Evolutionary conservation across 768 basidiomycete genomes (phyloP).

Genomic region (Mycena rosella): DNA sequence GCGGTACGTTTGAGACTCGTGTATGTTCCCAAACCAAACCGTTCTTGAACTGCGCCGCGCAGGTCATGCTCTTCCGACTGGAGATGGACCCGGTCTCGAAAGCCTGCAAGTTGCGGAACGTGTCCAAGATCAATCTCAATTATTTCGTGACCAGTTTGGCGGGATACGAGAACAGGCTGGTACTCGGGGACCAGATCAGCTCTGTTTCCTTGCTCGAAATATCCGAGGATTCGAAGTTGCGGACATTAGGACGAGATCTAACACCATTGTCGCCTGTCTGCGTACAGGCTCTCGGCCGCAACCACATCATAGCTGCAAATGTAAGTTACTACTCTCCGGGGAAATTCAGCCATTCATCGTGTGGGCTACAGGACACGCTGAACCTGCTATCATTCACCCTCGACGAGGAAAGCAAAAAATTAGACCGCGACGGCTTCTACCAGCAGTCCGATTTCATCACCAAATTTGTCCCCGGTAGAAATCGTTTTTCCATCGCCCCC

Average conservation of each 20-base stretch:
- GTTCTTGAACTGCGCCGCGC: conserved; percentile 2
- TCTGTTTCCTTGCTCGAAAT: conserved; percentile 81
- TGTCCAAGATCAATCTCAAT: conserved; percentile 83
- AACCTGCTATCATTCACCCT: conserved; percentile 77
- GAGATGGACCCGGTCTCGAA: conserved; percentile 50
- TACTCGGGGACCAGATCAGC: conserved; percentile 85
- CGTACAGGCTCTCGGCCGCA: conserved; percentile 68
- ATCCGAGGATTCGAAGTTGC: conserved; percentile 52
- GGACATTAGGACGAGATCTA: conserved; percentile 78
- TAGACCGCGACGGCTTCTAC: conserved; percentile 76
- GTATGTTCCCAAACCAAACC: conserved; percentile 10
- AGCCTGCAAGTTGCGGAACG: conserved; percentile 53
- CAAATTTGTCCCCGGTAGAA: conserved; percentile 75
- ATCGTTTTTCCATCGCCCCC: neutral
- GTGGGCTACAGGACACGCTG: conserved; percentile 64
- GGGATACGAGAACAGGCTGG: conserved; percentile 63
- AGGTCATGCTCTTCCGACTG: conserved; percentile 65
- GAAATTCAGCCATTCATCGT: neutral
- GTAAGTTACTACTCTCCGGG: conserved; percentile 56
- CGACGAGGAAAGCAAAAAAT: conserved; percentile 48
- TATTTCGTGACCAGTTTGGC: conserved; percentile 81
- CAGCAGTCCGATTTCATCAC: conserved; percentile 84
- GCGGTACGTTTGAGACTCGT: conserved; percentile 61
- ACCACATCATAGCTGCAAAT: conserved; percentile 78
- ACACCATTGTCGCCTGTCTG: conserved; percentile 80